Evolutionary conservation across 1,284 basidiomycete genomes (phyloP), one percentile per base, ranked within the genome.

Genomic region (Tilletiopsis washingtonensis): DNA sequence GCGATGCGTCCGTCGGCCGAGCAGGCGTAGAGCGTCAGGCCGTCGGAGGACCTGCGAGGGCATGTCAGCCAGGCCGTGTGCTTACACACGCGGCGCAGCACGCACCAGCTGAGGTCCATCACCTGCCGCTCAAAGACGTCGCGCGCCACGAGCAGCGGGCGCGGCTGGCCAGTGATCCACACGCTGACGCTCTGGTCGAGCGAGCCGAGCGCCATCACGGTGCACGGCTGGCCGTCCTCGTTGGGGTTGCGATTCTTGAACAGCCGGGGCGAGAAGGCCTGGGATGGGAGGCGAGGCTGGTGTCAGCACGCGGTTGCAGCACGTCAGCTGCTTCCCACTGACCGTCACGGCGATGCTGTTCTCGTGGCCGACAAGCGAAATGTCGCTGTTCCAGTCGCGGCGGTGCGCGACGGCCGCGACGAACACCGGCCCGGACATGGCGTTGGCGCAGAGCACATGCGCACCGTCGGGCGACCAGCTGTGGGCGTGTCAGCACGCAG

Each of bases 391-490:
- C 73, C 73, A 74, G 43, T 84, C 83, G 26, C 93, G 80, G 17
- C 32, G 32, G 5, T 32, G 25, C 57, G 97, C 90, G 23, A 98
- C 89, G 11, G 89, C 89, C 2, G 91, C 91, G 43, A 96, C 93
- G 73, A 98, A 99, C 6, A 98, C 91, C 48, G 90, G 91, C 3
- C 91, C 91, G 73, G 94, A 97, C 61, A 91, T 97, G 3, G 93
- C 91, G 67, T 98, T 98, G 0, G 91, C 93, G 1, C 91, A 86
- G 4, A 91, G 90, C 56, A 99, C 87, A 69, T 94, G 88, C 5
- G 89, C 87, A n/a, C 94, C 94, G 73, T 98, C 94, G 2, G 93
- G 93, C 1, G 91, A 94, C 94, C 93, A 99, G 67, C 91, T 94
- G 60, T 9, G 20, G 17, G 19, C 27, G 27, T 19, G 15, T 27